Conservation (phyloP, 129 eudicot species). For the Helianthus tuberosus region DNA sequence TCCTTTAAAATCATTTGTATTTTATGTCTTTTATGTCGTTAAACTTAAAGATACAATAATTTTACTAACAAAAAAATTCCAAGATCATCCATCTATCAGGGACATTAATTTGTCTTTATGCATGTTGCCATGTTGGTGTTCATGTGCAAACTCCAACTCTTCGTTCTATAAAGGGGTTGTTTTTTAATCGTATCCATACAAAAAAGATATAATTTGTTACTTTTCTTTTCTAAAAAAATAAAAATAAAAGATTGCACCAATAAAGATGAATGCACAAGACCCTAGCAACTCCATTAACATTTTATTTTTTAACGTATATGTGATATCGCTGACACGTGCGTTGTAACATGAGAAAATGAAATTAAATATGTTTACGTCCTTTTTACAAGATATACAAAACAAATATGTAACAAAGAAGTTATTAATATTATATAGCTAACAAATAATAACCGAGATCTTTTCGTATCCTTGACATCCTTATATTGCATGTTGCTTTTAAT, state of each 20-base stretch:
- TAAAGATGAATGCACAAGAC: conserved; percentile 17
- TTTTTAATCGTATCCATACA: conserved; percentile 13
- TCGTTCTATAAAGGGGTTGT: conserved; percentile 24
- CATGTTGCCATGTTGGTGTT: conserved; percentile 23
- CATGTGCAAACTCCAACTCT: conserved; percentile 27
- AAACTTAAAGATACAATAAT: background rate
- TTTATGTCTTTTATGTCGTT: background rate
- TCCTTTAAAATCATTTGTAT: background rate
- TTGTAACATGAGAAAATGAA: conserved; percentile 17
- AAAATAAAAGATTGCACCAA: conserved; percentile 9
- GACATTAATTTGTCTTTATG: conserved; percentile 33
- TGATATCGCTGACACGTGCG: conserved; percentile 18
- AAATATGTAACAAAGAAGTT: background rate
- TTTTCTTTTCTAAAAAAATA: background rate
- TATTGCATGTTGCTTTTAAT: background rate
- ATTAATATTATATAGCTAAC: conserved; percentile 9
- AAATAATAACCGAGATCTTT: conserved; percentile 12
- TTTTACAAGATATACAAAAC: background rate
- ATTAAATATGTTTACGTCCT: conserved; percentile 17
- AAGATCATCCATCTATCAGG: conserved; percentile 14
- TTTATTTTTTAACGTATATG: background rate
- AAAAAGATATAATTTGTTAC: background rate
- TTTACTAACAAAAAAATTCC: background rate
- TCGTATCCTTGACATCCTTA: conserved; percentile 29
- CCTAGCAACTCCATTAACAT: background rate